Evolutionary conservation across 257 asterid genomes (phyloP).

Genomic region (Przewalskia tangutica): DNA sequence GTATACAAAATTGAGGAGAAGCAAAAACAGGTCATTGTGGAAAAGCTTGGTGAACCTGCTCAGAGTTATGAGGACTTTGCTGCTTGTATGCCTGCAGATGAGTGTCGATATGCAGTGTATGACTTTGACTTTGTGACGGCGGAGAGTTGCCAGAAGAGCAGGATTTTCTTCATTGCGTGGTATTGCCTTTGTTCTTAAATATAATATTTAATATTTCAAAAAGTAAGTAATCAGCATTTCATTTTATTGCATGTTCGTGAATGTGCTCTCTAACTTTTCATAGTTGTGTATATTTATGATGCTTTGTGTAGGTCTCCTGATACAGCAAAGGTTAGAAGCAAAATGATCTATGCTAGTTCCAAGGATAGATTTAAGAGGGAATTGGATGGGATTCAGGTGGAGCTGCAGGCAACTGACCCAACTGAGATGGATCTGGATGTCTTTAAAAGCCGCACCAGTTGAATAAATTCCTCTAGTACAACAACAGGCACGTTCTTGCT

Average conservation of each 20-base stretch:
- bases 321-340: constrained; percentile 29
- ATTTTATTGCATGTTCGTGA: not conserved
- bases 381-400: constrained; percentile 36
- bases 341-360: constrained; percentile 40
- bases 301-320: constrained; percentile 25
- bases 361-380: constrained; percentile 39
- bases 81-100: constrained; percentile 30
- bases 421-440: constrained; percentile 33
- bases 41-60: constrained; percentile 29
- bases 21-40: constrained; percentile 35
- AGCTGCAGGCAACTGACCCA: constrained; percentile 40
- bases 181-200: constrained; percentile 1
- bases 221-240: not conserved
- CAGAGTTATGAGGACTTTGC: constrained; percentile 29
- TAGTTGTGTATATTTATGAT: not conserved
- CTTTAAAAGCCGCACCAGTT: constrained; percentile 27
- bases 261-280: not conserved
- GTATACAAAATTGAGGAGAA: constrained; percentile 36
- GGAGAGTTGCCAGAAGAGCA: constrained; percentile 32
- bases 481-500: constrained; percentile 11
- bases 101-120: constrained; percentile 34
- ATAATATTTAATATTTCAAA: not conserved
- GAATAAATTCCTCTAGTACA: constrained; percentile 8
- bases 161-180: constrained; percentile 37
- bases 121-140: constrained; percentile 30